Conservation (phyloP, 129 eudicot species). For the Rutidosis leptorrhynchoides region DNA sequence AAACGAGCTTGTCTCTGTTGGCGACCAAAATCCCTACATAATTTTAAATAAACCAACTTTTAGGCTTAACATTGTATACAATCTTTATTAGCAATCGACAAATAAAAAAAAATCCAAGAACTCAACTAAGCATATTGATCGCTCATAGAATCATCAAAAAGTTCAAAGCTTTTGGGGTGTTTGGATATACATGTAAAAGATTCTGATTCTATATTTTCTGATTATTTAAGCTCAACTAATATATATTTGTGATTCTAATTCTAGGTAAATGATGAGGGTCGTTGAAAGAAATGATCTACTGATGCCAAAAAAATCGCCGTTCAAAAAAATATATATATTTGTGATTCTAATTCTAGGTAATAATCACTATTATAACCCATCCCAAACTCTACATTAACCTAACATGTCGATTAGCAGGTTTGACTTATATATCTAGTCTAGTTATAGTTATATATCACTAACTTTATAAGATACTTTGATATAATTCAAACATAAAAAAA, state of each 20-base stretch:
- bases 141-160: conserved; percentile 3
- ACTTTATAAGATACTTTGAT: neutral
- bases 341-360: neutral
- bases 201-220: conserved; percentile 2
- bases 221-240: no score
- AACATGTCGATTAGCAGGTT: neutral
- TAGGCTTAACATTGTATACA: neutral
- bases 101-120: neutral
- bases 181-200: neutral
- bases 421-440: no score
- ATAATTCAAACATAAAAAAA: neutral
- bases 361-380: neutral
- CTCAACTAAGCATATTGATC: neutral
- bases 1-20: conserved; percentile 93
- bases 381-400: neutral
- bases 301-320: no score
- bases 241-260: no score
- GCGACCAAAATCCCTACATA: conserved; percentile 81
- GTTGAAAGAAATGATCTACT: no score
- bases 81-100: conserved; percentile 5
- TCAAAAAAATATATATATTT: no score
- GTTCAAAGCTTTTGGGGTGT: conserved; percentile 8
- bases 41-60: conserved; percentile 13
- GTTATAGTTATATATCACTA: neutral
- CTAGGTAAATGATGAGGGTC: no score